A percentile compares a stretch with the other conserved stretches of the same genome.
Conservation (phyloP, 495 filamentous ascomycete species). For the Bacidia rubella region DNA sequence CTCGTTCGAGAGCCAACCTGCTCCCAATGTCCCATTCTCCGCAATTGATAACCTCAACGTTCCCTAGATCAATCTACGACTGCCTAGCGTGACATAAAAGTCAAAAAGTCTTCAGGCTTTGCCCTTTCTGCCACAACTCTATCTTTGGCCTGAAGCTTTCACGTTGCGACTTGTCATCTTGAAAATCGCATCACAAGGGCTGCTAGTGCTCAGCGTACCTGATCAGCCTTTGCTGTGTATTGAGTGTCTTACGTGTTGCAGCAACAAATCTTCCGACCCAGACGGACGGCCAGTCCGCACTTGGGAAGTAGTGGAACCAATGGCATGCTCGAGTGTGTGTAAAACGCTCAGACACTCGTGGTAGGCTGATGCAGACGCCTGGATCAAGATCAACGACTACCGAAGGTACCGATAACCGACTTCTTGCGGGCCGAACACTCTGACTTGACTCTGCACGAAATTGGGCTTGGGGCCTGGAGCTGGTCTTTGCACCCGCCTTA, state of each 20-base stretch:
- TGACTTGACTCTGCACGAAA: conserved; percentile 3
- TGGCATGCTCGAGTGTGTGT: not conserved
- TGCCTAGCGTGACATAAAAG: not conserved
- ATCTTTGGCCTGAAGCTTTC: not conserved
- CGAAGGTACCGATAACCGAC: conserved; percentile 17
- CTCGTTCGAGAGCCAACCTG: not conserved
- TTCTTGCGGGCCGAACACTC: not conserved
- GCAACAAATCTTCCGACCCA: conserved; percentile 1
- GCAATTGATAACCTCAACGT: not conserved
- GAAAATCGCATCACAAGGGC: not conserved
- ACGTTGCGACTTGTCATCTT: not conserved
- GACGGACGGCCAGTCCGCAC: not conserved
- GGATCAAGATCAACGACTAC: conserved; percentile 6
- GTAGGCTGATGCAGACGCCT: conserved; percentile 7
- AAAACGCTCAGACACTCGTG: conserved; percentile 9
- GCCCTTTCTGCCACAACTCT: not conserved
- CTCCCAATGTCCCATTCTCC: not conserved
- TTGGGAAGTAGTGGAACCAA: not conserved
- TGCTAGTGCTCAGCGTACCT: not conserved
- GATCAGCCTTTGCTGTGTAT: not conserved
- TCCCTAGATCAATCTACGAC: not conserved
- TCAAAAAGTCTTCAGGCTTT: not conserved
- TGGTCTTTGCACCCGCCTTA: conserved; percentile 1
- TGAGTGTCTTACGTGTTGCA: not conserved
- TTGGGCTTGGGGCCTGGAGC: not conserved